phyloP scores from a whole-genome alignment of 73 alveolate species.

The Tetrahymena borealis region DNA sequence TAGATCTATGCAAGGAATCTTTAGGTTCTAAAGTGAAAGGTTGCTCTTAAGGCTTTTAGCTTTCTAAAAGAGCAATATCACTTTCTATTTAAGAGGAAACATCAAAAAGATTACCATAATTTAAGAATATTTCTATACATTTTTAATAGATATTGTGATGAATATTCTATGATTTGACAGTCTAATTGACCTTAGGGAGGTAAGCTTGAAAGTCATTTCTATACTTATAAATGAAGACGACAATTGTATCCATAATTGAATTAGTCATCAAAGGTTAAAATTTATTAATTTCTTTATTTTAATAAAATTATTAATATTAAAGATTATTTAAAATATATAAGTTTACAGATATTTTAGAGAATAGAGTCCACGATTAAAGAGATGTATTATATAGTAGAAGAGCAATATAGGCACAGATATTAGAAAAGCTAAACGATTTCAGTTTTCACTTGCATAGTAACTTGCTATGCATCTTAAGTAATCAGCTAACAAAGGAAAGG shows the following conservation, averaged over 20 bases:
- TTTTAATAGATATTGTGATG: conserved; percentile 25
- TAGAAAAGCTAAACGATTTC: conserved; percentile 20
- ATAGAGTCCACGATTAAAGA: conserved; percentile 22
- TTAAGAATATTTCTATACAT: conserved; percentile 29
- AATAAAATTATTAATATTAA: background rate
- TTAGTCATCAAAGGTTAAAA: background rate
- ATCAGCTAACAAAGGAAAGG: conserved; percentile 32
- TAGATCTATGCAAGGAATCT: conserved; percentile 17
- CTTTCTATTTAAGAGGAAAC: conserved; percentile 16
- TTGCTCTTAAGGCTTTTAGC: background rate
- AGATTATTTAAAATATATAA: background rate
- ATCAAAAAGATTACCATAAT: conserved; percentile 38
- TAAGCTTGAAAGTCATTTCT: conserved; percentile 18
- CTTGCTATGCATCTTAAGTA: background rate
- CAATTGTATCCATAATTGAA: conserved; percentile 24
- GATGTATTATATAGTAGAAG: conserved; percentile 26
- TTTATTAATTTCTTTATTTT: background rate
- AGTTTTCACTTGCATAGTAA: conserved; percentile 11
- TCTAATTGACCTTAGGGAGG: conserved; percentile 22
- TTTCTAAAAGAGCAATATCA: conserved; percentile 15
- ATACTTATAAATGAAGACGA: conserved; percentile 20
- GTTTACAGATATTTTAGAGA: conserved; percentile 11
- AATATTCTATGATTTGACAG: conserved; percentile 14
- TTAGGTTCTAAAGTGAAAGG: conserved; percentile 26
- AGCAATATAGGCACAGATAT: conserved; percentile 12